Base-by-base conservation (phyloP, 495 filamentous ascomycete genomes). In the Podospora australis region DNA sequence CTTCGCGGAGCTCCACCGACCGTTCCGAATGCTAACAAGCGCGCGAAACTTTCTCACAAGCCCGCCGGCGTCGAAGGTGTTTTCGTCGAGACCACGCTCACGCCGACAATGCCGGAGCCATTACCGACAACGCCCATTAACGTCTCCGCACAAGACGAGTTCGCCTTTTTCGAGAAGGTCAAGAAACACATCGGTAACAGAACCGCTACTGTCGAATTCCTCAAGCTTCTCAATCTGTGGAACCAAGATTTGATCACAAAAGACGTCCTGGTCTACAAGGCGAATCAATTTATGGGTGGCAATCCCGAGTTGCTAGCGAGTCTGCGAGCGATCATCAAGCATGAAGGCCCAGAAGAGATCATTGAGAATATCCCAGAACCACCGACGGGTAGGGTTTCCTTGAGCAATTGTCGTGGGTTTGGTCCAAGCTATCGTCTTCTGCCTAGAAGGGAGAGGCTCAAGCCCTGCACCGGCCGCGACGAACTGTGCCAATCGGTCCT, bases 161-260 rank as follows among this genome's bases (percentile, higher is more conserved):
- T 96, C 23, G 81, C 83, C 1, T 96, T 96, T 66, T 99, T 99
- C 50, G 94, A 99, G 39, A 81, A 89, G 11, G 89, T 92, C 39
- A 96, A 95, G 77, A 99, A 99, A 65, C 90, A 83, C 65, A 87
- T 99, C 50, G 80, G 81, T 30, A 97, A 97, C 62, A 87, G 95
- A 60, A 84, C 85, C 46, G 85, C 82, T 10, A 92, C 88, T 72
- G 89, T 83, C 53, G 94, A 99, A 58, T 97, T 97, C 65, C 70
- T 97, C 50, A 97, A 97, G 67, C 78, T 96, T 3, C 88, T 90
- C 68, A 96, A 96, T 49, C 74, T 99, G 22, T 97, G 87, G 66
- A 89, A 85, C 6, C 86, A 90, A 53, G 90, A 92, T 51, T 71
- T 97, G 9, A 89, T 99, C 50, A 87, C 88, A 56, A 85, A 83